Conservation (phyloP, 768 basidiomycete genomes). For the Tulasnella sp. region DNA sequence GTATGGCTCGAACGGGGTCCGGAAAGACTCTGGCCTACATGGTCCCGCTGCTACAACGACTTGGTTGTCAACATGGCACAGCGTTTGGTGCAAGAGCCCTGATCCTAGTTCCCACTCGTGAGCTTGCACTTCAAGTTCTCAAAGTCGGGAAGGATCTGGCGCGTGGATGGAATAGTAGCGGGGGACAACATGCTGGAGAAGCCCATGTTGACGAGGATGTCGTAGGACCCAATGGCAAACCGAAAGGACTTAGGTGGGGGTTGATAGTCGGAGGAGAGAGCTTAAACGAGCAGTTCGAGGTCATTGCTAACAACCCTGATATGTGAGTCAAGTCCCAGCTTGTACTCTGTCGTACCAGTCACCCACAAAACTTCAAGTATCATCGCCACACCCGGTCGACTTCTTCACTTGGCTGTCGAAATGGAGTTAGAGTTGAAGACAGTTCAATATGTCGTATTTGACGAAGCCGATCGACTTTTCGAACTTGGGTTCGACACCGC, state of each 20-base stretch:
- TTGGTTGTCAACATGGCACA: constrained; percentile 69
- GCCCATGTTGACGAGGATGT: constrained; percentile 35
- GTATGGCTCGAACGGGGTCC: constrained; percentile 97
- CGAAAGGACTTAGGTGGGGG: constrained; percentile 70
- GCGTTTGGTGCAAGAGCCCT: constrained; percentile 78
- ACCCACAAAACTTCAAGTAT: constrained; percentile 49
- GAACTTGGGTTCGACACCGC: constrained; percentile 96
- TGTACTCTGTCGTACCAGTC: neutral
- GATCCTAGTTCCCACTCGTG: constrained; percentile 84
- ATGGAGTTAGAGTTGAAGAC: constrained; percentile 89
- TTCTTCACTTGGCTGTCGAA: constrained; percentile 93
- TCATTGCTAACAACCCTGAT: constrained; percentile 90
- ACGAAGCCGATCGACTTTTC: constrained; percentile 96
- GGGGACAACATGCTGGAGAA: constrained; percentile 66
- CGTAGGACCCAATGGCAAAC: constrained; percentile 44
- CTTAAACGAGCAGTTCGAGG: constrained; percentile 91
- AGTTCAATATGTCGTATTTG: constrained; percentile 85
- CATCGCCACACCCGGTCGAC: constrained; percentile 93
- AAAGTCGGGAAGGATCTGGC: constrained; percentile 93
- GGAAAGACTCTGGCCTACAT: constrained; percentile 97
- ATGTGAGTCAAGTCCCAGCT: constrained; percentile 48
- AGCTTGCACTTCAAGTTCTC: constrained; percentile 86
- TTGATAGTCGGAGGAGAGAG: constrained; percentile 93
- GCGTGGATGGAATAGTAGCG: constrained; percentile 58
- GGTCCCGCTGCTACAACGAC: constrained; percentile 78